Conservation (phyloP, 306 rosid genomes). For the Acacia melanoxylon region DNA sequence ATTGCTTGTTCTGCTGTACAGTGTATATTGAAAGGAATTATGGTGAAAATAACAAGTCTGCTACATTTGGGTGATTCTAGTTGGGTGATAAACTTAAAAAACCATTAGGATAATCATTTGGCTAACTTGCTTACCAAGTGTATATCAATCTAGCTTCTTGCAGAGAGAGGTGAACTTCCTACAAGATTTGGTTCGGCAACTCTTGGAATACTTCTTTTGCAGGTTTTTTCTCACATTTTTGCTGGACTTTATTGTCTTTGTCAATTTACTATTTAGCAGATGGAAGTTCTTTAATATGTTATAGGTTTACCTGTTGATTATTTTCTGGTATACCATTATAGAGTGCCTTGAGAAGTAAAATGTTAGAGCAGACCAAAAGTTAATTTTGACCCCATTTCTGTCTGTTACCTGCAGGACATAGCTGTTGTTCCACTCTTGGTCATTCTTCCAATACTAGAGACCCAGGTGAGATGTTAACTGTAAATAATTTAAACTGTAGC, state of each 20-base stretch:
- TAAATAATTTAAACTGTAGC: constrained; percentile 8
- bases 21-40: constrained; percentile 6
- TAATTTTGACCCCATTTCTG: constrained; percentile 27
- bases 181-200: constrained; percentile 99
- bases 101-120: constrained; percentile 17
- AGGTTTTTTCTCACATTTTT: constrained; percentile 56
- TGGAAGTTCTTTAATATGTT: constrained; percentile 20
- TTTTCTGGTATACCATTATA: constrained; percentile 30
- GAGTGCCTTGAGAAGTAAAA: constrained; percentile 16
- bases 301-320: constrained; percentile 34
- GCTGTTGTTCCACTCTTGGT: constrained; percentile 98
- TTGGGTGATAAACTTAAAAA: background rate
- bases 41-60: constrained; percentile 18
- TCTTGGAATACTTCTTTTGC: constrained; percentile 90
- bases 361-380: constrained; percentile 24
- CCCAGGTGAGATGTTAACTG: constrained; percentile 68
- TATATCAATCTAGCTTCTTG: constrained; percentile 79
- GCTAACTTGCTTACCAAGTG: constrained; percentile 39
- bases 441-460: constrained; percentile 97
- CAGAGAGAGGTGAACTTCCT: constrained; percentile 99
- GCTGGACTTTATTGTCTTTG: constrained; percentile 28
- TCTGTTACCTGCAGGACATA: constrained; percentile 82
- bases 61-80: constrained; percentile 10
- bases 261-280: constrained; percentile 18
- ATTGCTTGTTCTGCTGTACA: background rate